Evolutionary conservation across 148 eudicot genomes (phyloP), one percentile per base, ranked within the genome.

Genomic region (Vaccinium macrocarpon): DNA sequence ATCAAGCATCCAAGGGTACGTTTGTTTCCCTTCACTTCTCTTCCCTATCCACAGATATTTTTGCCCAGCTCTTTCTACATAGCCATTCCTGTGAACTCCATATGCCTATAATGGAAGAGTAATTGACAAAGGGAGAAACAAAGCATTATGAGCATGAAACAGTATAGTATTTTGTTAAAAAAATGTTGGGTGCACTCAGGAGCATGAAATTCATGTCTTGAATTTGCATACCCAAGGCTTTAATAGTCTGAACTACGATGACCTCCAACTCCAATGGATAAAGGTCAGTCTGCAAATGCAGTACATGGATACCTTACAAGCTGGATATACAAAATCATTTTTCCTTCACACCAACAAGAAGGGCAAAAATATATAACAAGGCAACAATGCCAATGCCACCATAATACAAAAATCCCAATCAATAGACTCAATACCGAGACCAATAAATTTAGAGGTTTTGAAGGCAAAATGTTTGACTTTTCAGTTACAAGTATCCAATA

Each of bases 1-100:
- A 88, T 95, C 98, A 82, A 94, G 98, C 94, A 92, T 94, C 68
- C 98, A 97, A 55, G 98, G 98, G 88, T 85, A 95, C n/a, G 96
- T 95, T 59, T 90, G 81, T 87, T 95, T 95, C 15, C 14, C 64
- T 84, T 86, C 91, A 87, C 96, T 94, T 91, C 98, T 92, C 90
- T 92, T 95, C 82, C 87, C 98, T 68, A 95, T 61, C 98, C 98
- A 95, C 16, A 94, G 88, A 86, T 88, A 91, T 78, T 94, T 89
- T 85, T 89, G 81, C 48, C 91, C 91, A 79, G 84, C 91, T 86
- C 87, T 89, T 89, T 90, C 95, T 73, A 94, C 91, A 87, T 91
- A 95, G 81, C 98, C 98, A 90, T 91, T 93, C 97, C 94, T 89
- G 84, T 95, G 98, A 89, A 95, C 91, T 88, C 98, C 96, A 89